A percentile compares a stretch with the other conserved stretches of the same genome.
These are phyloP conservation scores for Phaeomoniella chlamydospora DNA, from an alignment of 2,329 filamentous ascomycete species.

Conservation along the genomic window DNA sequence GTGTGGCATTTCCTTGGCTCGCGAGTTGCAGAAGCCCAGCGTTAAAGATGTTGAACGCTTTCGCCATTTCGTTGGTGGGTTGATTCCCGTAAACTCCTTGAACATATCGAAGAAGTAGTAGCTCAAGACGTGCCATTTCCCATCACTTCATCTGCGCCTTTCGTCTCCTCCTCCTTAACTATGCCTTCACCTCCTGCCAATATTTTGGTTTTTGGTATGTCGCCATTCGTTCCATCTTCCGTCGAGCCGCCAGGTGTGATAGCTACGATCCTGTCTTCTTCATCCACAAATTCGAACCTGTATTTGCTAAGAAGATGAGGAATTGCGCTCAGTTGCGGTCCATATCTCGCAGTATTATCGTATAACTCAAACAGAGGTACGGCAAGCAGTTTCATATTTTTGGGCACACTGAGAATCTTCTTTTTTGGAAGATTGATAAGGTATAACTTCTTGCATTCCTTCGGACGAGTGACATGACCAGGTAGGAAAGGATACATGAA, in stretches of 20 bases:
- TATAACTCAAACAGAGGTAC: conserved; percentile 96
- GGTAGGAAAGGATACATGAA: conserved; percentile 99
- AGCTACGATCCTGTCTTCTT: conserved; percentile 75
- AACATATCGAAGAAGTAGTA: too few relatives aligned
- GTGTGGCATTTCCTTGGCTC: too few relatives aligned
- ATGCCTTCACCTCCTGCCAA: background rate
- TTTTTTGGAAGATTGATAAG: conserved; percentile 87
- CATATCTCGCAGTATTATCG: conserved; percentile 90
- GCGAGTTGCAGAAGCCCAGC: too few relatives aligned
- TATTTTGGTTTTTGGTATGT: background rate
- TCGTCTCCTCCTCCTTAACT: background rate
- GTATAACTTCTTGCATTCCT: conserved; percentile 99
- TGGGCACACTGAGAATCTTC: conserved; percentile 90
- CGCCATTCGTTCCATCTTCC: background rate
- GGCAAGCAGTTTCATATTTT: conserved; percentile 98
- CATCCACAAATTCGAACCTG: conserved; percentile 95
- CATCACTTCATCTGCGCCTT: background rate
- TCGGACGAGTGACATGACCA: conserved; percentile 86
- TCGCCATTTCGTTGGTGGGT: too few relatives aligned
- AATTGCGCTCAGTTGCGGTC: conserved; percentile 89
- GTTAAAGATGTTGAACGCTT: too few relatives aligned
- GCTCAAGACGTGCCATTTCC: background rate
- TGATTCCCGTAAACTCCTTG: too few relatives aligned
- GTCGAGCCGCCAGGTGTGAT: conserved; percentile 63
- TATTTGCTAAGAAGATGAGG: conserved; percentile 89